Percentiles rank a stretch among this genome's conserved stretches.
These are phyloP conservation scores for Candida glucosophila DNA, from an alignment of 1,139 yeast species.

Conservation along the genomic window DNA sequence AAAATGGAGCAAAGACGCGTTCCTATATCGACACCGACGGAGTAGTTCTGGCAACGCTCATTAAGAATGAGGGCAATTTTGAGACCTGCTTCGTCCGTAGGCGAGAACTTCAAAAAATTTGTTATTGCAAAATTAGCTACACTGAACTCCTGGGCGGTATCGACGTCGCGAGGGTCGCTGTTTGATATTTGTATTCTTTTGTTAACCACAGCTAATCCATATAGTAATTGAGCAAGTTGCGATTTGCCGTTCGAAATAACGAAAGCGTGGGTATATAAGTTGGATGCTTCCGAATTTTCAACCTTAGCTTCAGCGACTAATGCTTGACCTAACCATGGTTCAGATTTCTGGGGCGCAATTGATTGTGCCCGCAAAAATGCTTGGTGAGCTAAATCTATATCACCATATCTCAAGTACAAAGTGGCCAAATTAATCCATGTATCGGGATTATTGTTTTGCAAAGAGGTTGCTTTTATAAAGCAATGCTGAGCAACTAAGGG, in stretches of 20 bases:
- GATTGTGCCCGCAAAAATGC: conserved; percentile 73
- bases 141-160: conserved; percentile 55
- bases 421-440: conserved; percentile 83
- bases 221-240: conserved; percentile 64
- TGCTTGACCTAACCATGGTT: conserved; percentile 89
- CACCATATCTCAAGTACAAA: conserved; percentile 62
- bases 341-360: conserved; percentile 65
- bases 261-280: conserved; percentile 68
- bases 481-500: conserved; percentile 86
- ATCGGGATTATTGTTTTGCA: conserved; percentile 58
- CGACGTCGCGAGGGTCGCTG: conserved; percentile 44
- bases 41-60: conserved; percentile 65
- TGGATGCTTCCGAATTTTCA: conserved; percentile 40
- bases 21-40: conserved; percentile 42
- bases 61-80: conserved; percentile 49
- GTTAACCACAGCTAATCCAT: conserved; percentile 51
- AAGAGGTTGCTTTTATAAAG: conserved; percentile 69
- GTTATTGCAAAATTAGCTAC: conserved; percentile 67
- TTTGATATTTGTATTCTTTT: conserved; percentile 25
- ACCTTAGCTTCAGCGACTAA: conserved; percentile 56
- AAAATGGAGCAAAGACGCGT: conserved; percentile 36
- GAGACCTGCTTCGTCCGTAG: conserved; percentile 56
- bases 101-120: conserved; percentile 60
- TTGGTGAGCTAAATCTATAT: conserved; percentile 62
- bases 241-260: conserved; percentile 67